Base-by-base conservation (phyloP, 805 yeast species). In the Saccharomycodes ludwigii region DNA sequence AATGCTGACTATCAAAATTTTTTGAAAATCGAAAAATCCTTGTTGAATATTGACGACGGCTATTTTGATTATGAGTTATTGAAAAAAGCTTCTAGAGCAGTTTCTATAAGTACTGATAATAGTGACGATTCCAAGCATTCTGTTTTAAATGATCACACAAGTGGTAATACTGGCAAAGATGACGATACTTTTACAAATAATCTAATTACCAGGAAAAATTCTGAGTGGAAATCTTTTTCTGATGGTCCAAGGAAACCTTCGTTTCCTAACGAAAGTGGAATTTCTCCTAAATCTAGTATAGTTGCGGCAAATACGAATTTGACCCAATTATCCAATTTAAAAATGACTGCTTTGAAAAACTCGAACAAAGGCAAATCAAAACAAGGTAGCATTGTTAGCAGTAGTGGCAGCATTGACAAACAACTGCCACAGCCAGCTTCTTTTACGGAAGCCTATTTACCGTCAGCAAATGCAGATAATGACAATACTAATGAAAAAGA, bases 41-140 rank as follows among this genome's bases (percentile, higher is more conserved):
- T 76, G 46, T 67, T 66, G 36, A 67, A 74, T 6, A 66, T 73
- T 27, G 83, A 77, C 48, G 78, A 76, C 48, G 84, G 83, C 1
- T 65, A 66, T 41, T 51, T 75, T 48, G 81, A 76, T 50, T 42
- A 71, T 24, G 61, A 65, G 0, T 48, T 75, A 19, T 52, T 76
- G 42, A 64, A 66, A 46, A 66, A 68, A 34, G 62, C 71, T 2
- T 53, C 64, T 15, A 59, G 56, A 35, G 55, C 51, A 13, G 33
- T 40, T 20, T 48, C 52, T 6, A 26, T 39, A 1, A 44, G 48
- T 14, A 47, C 54, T 6, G 36, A 36, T 22, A 42, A 43, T 3
- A 46, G 46, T 18, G 49, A 47, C 9, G 53, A 40, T n/a, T 16
- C 28, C 4, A 25, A 16, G 17, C 12, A 20, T 19, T 25, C 28